phyloP scores from a whole-genome alignment of 2,329 filamentous ascomycete species.

The Verticillium longisporum region DNA sequence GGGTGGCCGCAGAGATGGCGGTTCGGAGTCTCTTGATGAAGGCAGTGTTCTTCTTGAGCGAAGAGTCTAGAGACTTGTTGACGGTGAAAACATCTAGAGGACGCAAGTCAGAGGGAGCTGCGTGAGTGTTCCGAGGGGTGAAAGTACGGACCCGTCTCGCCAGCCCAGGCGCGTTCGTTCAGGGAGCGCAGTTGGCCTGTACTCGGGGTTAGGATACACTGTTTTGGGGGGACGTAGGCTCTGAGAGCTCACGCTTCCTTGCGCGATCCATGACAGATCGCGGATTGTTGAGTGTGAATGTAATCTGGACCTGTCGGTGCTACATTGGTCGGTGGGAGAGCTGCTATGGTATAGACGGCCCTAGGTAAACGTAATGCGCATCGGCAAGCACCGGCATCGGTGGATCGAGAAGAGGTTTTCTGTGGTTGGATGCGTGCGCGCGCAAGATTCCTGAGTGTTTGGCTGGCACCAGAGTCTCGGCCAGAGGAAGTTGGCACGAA shows the following conservation, averaged over 20 bases:
- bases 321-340: conserved; percentile 36
- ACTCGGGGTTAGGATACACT: conserved; percentile 4
- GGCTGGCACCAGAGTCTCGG: background rate
- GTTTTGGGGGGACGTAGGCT: background rate
- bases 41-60: conserved; percentile 95
- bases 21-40: conserved; percentile 96
- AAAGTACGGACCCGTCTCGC: conserved; percentile 64
- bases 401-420: conserved; percentile 17
- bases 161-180: conserved; percentile 83
- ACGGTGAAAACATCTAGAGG: conserved; percentile 68
- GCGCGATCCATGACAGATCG: conserved; percentile 54
- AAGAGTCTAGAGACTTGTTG: conserved; percentile 79
- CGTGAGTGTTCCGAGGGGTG: conserved; percentile 2
- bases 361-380: conserved; percentile 24
- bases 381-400: conserved; percentile 31
- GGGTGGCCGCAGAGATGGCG: conserved; percentile 71
- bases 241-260: conserved; percentile 48
- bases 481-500: background rate
- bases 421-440: background rate
- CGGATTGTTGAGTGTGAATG: conserved; percentile 12
- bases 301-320: conserved; percentile 24
- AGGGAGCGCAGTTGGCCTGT: conserved; percentile 83
- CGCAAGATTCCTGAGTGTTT: background rate
- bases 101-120: conserved; percentile 11
- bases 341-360: conserved; percentile 35